Evolutionary conservation across 805 yeast genomes (phyloP).

Genomic region (Jamesozyma jinghongensis): DNA sequence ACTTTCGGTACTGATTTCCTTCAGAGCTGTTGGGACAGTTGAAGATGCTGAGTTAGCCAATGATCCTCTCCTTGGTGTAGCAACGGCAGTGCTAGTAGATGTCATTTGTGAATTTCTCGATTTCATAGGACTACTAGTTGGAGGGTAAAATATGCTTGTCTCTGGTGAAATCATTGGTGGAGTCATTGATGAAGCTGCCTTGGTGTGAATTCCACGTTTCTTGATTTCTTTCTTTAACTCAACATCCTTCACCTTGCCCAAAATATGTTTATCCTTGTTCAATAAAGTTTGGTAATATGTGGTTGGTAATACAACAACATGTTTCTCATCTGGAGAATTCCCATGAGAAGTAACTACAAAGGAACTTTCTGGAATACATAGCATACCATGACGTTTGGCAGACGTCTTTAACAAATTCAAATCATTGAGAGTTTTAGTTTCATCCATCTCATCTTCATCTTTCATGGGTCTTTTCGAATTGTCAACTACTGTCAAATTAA

Average conservation of each 20-base stretch:
- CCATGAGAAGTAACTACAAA: conserved; percentile 57
- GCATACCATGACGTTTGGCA: conserved; percentile 40
- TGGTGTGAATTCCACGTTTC: conserved; percentile 37
- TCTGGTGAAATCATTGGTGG: neutral
- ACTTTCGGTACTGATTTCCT: neutral
- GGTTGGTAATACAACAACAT: conserved; percentile 55
- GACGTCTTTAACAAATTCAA: conserved; percentile 27
- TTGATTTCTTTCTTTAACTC: conserved; percentile 38
- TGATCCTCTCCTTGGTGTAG: conserved; percentile 15
- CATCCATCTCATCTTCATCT: conserved; percentile 7
- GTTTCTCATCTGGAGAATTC: conserved; percentile 43
- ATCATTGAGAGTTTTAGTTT: conserved; percentile 1
- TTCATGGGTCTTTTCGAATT: neutral
- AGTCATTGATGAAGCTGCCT: neutral
- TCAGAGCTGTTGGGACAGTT: neutral
- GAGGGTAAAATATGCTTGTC: neutral
- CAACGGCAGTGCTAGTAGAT: conserved; percentile 7
- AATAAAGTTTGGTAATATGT: conserved; percentile 53
- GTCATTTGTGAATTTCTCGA: neutral
- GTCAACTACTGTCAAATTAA: conserved; percentile 3
- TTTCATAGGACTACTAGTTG: neutral
- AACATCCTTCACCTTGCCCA: conserved; percentile 40
- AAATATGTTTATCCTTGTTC: conserved; percentile 35
- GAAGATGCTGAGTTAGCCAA: conserved; percentile 17
- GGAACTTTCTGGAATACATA: conserved; percentile 50